phyloP scores from a whole-genome alignment of 2,329 filamentous ascomycete genomes.

The Exophiala dermatitidis region DNA sequence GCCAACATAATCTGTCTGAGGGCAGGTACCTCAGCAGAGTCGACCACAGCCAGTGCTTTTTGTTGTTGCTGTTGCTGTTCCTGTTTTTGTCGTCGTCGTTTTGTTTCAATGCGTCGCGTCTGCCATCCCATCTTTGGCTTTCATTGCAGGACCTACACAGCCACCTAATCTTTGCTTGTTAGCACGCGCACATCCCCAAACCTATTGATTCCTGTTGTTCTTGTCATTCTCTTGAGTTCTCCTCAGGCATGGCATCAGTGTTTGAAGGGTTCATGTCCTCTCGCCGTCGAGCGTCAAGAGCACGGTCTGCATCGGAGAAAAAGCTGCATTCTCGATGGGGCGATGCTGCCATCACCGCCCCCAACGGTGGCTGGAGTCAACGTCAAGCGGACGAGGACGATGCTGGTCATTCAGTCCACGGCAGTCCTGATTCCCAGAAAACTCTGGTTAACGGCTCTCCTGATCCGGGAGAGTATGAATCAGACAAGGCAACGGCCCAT shows the following conservation, averaged over 20 bases:
- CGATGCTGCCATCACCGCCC: slow-evolving; percentile 36
- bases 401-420: slow-evolving; percentile 9
- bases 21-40: neutral
- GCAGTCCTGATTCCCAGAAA: slow-evolving; percentile 22
- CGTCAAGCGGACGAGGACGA: slow-evolving; percentile 16
- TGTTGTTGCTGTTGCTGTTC: neutral
- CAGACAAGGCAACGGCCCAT: slow-evolving; percentile 2
- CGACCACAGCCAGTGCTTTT: neutral
- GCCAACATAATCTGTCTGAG: neutral
- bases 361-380: slow-evolving; percentile 37
- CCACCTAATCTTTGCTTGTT: no score
- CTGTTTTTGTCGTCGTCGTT: neutral
- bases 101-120: neutral
- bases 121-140: neutral
- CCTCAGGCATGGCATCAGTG: slow-evolving; percentile 13
- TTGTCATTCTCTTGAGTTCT: neutral
- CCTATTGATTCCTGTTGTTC: neutral
- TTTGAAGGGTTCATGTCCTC: slow-evolving; percentile 15
- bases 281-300: slow-evolving; percentile 14
- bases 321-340: slow-evolving; percentile 36
- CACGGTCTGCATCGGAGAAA: slow-evolving; percentile 19
- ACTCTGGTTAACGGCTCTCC: slow-evolving; percentile 19
- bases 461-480: slow-evolving; percentile 5
- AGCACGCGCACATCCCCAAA: no score
- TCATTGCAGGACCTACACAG: neutral